phyloP scores from a whole-genome alignment of 1,284 basidiomycete species.

The Ganoderma sp. region DNA sequence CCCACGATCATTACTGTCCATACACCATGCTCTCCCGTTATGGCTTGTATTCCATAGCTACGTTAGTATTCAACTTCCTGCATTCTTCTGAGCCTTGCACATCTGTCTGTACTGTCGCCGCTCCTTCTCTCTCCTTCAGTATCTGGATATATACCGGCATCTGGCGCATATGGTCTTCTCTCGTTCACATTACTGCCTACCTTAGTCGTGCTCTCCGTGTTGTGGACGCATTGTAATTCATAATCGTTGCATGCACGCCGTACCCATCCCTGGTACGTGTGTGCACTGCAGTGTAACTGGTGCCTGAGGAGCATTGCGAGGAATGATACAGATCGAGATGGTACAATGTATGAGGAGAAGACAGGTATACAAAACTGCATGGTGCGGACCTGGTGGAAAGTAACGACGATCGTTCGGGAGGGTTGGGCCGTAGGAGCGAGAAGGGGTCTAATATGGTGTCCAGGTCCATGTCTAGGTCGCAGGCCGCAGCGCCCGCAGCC shows the following conservation, averaged over 20 bases:
- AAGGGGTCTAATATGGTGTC: background rate
- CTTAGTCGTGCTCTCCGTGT: constrained; percentile 23
- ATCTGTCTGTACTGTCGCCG: constrained; percentile 22
- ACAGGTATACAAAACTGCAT: constrained; percentile 30
- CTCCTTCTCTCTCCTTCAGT: constrained; percentile 5
- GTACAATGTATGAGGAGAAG: constrained; percentile 21
- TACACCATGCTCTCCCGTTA: constrained; percentile 15
- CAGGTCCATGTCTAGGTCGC: constrained; percentile 51
- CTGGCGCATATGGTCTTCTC: constrained; percentile 15
- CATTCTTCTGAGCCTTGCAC: constrained; percentile 7
- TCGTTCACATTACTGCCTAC: constrained; percentile 13
- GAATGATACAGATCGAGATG: constrained; percentile 28
- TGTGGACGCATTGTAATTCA: constrained; percentile 28
- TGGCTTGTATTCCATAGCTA: constrained; percentile 30
- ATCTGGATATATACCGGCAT: constrained; percentile 15
- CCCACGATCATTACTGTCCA: constrained; percentile 3
- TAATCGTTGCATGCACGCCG: constrained; percentile 14
- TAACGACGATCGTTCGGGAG: constrained; percentile 16
- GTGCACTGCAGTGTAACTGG: background rate
- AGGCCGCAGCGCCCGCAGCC: constrained; percentile 82
- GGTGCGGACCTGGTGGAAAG: background rate
- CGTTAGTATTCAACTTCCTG: constrained; percentile 16
- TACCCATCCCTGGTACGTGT: constrained; percentile 5
- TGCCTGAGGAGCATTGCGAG: background rate
- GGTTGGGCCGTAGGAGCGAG: background rate